Evolutionary conservation across 1,139 yeast species (phyloP), one percentile per base, ranked within the genome.

Genomic region (Yamadazyma mexicana): DNA sequence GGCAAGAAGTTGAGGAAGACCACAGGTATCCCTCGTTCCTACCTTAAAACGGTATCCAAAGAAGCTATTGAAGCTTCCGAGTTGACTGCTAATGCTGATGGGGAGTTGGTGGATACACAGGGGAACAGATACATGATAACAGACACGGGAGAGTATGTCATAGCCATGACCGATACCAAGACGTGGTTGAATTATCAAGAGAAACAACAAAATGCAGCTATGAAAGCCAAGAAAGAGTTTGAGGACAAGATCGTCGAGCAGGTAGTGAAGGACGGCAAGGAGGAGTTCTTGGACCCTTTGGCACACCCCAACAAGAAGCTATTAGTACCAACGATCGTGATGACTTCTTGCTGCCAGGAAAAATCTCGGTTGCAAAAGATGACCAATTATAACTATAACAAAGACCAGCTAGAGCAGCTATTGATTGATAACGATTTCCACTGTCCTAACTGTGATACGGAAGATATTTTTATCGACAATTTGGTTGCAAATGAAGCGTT

Each of bases 11-110:
- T 92, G 37, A 83, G 88, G 56, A 77, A 95, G 54, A 91, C 98
- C 0, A 92, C 98, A 0, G 99, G 99, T 80, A 92, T 92, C 56
- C 99, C 99, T 4, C 84, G 86, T 61, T 84, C 95, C 33, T 89
- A 89, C 62, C 77, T 92, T 61, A 86, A 88, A 52, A 85, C 96
- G 0, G 83, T 87, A 10, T 64, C 74, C 2, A 68, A 66, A 51
- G 75, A 69, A 46, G 72, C 70, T 6, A 61, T 68, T 33, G 86
- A 82, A 36, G 80, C 83, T 35, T 66, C 69, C 2, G 80, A 75
- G 34, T 59, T 69, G 17, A 58, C 64, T 9, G 62, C 71, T 5
- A 72, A 69, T 43, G 77, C 71, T 14, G 66, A 69, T 42, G 77
- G 77, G 4, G 77, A 71, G 39, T 60, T 72, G 51, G 67, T 71